Conservation (phyloP, 1,284 basidiomycete genomes). For the Erythrobasidium hasegawianum region DNA sequence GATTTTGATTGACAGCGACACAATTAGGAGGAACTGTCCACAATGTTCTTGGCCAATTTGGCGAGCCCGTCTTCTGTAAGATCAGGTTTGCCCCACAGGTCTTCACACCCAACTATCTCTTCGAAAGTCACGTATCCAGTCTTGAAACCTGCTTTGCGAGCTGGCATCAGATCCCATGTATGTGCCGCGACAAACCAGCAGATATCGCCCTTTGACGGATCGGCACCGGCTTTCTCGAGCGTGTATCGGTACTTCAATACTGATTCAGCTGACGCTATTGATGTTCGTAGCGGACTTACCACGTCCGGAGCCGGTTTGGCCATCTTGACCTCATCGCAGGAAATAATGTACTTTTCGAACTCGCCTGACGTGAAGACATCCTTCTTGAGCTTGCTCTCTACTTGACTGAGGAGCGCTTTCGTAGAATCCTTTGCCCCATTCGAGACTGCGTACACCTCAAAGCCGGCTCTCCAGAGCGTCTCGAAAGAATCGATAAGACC, state of each 20-base stretch:
- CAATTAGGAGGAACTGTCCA: neutral
- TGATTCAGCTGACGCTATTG: too few species aligned
- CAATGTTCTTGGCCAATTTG: constrained; percentile 30
- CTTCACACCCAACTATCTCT: constrained; percentile 20
- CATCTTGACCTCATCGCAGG: constrained; percentile 32
- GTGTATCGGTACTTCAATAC: constrained; percentile 21
- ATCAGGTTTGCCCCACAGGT: constrained; percentile 29
- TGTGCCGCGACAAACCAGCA: constrained; percentile 35
- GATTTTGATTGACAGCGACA: too few species aligned
- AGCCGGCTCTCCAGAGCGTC: constrained; percentile 29
- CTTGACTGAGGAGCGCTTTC: constrained; percentile 8
- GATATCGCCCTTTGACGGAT: constrained; percentile 14
- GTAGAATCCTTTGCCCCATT: constrained; percentile 30
- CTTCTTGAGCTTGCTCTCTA: constrained; percentile 20
- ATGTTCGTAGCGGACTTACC: neutral
- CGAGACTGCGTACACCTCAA: constrained; percentile 29
- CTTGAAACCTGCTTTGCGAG: constrained; percentile 35
- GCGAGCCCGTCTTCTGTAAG: constrained; percentile 30
- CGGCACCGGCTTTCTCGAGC: constrained; percentile 19
- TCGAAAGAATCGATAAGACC: constrained; percentile 32
- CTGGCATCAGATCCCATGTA: constrained; percentile 29
- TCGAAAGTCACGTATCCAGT: constrained; percentile 34
- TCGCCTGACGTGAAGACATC: constrained; percentile 24
- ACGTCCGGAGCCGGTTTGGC: constrained; percentile 34
- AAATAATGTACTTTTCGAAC: constrained; percentile 33